phyloP scores from a whole-genome alignment of 257 asterid species.

The Voacanga thouarsii region DNA sequence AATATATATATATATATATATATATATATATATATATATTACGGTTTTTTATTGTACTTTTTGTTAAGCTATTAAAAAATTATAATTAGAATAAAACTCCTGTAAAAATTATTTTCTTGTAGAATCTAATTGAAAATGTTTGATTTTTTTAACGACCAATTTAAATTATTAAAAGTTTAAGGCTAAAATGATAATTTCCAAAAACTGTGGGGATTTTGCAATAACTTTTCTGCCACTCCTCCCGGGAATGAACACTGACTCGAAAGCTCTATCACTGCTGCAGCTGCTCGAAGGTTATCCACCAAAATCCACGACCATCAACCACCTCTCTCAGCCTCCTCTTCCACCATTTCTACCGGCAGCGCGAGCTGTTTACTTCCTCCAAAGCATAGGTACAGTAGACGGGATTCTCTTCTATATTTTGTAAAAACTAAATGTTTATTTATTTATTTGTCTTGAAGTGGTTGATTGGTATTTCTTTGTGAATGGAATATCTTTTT shows the following conservation, averaged over 20 bases:
- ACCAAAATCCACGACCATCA: slow-evolving; percentile 1
- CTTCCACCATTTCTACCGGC: slow-evolving; percentile 1
- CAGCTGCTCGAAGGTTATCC: slow-evolving; percentile 8
- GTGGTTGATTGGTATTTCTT: not conserved
- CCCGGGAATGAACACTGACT: not conserved
- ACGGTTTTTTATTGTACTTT: too few relatives aligned
- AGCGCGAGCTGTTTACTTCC: not conserved
- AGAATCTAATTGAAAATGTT: too few relatives aligned
- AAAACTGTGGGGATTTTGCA: not conserved
- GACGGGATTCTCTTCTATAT: not conserved
- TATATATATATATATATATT: too few relatives aligned
- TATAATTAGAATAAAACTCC: too few relatives aligned
- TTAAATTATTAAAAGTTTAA: not conserved
- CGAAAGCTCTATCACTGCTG: not conserved
- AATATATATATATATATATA: too few relatives aligned
- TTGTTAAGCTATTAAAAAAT: too few relatives aligned
- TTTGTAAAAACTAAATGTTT: not conserved
- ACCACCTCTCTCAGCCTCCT: not conserved
- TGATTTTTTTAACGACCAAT: too few relatives aligned
- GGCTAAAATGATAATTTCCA: not conserved
- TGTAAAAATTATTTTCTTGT: too few relatives aligned
- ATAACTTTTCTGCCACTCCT: not conserved
- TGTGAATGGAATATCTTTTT: not conserved
- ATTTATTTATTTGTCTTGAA: not conserved
- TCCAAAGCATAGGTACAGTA: not conserved